Conservation (phyloP, 306 rosid genomes). For the Astragalus glycyphyllos region DNA sequence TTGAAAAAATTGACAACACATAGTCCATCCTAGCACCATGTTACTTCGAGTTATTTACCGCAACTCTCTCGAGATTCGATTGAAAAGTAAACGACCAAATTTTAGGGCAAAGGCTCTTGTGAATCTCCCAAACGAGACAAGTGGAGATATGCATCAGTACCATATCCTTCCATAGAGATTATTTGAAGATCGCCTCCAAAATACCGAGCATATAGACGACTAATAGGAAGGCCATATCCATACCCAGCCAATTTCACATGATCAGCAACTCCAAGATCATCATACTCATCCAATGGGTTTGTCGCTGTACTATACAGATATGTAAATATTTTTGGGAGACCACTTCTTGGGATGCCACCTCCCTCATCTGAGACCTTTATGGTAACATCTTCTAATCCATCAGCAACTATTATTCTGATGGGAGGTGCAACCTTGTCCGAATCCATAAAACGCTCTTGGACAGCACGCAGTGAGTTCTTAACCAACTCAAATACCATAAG, state of each 20-base stretch:
- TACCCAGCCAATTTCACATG: constrained; percentile 91
- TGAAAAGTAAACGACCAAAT: not conserved
- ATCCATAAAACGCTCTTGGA: constrained; percentile 83
- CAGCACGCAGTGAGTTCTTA: constrained; percentile 96
- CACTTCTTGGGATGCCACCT: constrained; percentile 88
- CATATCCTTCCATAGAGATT: constrained; percentile 96
- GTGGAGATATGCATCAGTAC: constrained; percentile 94
- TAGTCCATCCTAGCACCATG: constrained; percentile 15
- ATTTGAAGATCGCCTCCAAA: constrained; percentile 94
- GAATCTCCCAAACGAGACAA: constrained; percentile 93
- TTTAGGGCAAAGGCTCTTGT: constrained; percentile 82
- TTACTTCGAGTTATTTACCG: constrained; percentile 9
- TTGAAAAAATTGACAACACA: constrained; percentile 41
- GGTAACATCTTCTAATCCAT: constrained; percentile 95
- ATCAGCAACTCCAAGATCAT: constrained; percentile 65
- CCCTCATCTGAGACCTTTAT: constrained; percentile 81
- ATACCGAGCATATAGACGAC: constrained; percentile 87
- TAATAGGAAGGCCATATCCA: constrained; percentile 88
- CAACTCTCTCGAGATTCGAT: constrained; percentile 19
- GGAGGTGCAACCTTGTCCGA: constrained; percentile 80
- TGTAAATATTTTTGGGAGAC: constrained; percentile 79
- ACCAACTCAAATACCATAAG: constrained; percentile 98
- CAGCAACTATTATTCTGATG: constrained; percentile 87
- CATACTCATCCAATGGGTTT: constrained; percentile 74
- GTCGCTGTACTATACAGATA: constrained; percentile 93